A percentile compares a stretch with the other conserved stretches of the same genome.
phyloP scores from a whole-genome alignment of 495 filamentous ascomycete species.

The Aspergillus leporis region DNA sequence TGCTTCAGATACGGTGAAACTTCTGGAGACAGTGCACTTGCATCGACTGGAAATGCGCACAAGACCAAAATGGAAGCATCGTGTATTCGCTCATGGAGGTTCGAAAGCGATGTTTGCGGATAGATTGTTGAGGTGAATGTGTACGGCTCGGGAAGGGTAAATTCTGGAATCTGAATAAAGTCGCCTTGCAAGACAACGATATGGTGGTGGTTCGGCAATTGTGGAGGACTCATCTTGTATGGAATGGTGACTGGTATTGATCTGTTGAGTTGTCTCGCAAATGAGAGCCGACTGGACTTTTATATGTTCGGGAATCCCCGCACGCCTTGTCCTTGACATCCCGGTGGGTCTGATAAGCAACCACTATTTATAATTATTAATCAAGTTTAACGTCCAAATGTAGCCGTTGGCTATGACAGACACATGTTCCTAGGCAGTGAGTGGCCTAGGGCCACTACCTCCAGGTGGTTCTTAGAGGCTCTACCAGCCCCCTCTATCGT shows the following conservation, averaged over 20 bases:
- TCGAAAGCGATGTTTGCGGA: conserved; percentile 17
- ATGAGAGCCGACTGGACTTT: background rate
- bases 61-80: conserved; percentile 52
- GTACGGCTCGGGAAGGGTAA: conserved; percentile 20
- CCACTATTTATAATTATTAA: background rate
- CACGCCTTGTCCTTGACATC: conserved; percentile 19
- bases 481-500: no score
- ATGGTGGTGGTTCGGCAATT: conserved; percentile 21
- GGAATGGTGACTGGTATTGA: conserved; percentile 16
- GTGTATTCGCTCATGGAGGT: conserved; percentile 44
- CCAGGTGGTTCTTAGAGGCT: no score
- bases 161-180: conserved; percentile 20
- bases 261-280: no score
- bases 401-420: no score
- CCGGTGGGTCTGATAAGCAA: conserved; percentile 2
- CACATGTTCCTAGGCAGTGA: no score
- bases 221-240: conserved; percentile 20
- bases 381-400: no score
- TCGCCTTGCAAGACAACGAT: conserved; percentile 28
- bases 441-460: no score
- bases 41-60: conserved; percentile 39
- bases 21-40: conserved; percentile 36
- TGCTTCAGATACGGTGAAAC: conserved; percentile 42
- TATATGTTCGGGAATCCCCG: background rate
- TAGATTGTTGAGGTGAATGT: conserved; percentile 25